These are phyloP conservation scores for Spizellomyces punctatus DNA, from an alignment of 192 early-diverging fungal genomes.

Conservation along the genomic window DNA sequence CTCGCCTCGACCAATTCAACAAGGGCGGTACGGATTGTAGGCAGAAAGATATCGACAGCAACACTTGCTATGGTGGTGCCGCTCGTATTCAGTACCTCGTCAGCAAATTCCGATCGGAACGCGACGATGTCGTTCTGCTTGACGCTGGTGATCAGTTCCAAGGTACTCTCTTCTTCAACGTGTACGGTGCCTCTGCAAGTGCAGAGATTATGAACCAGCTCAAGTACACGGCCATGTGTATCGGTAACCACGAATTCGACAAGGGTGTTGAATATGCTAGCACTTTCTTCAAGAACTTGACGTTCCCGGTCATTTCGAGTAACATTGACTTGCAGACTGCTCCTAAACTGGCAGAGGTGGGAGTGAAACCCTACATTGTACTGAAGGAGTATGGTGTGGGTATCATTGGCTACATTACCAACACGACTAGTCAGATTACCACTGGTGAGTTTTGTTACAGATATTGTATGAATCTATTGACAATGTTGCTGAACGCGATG, in stretches of 20 bases:
- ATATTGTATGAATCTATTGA: no score
- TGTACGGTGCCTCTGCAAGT: slow-evolving; percentile 63
- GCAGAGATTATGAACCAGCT: slow-evolving; percentile 67
- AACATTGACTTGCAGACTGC: slow-evolving; percentile 61
- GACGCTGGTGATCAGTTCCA: slow-evolving; percentile 76
- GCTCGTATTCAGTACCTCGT: slow-evolving; percentile 65
- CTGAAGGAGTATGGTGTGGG: slow-evolving; percentile 68
- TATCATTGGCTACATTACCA: slow-evolving; percentile 64
- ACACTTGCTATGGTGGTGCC: slow-evolving; percentile 60
- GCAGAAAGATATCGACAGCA: slow-evolving; percentile 35
- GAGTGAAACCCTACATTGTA: slow-evolving; percentile 70
- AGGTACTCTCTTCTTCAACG: slow-evolving; percentile 68
- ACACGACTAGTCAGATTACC: slow-evolving; percentile 60
- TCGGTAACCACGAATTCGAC: slow-evolving; percentile 76
- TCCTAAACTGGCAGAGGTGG: slow-evolving; percentile 19
- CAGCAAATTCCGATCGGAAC: slow-evolving; percentile 52
- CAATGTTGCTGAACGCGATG: not conserved
- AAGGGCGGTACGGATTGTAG: slow-evolving; percentile 51
- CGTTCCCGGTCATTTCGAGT: slow-evolving; percentile 65
- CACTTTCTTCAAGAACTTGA: slow-evolving; percentile 56
- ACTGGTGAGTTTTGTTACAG: not conserved
- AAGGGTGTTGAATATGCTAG: slow-evolving; percentile 58
- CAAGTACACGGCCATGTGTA: slow-evolving; percentile 57
- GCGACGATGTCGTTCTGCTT: slow-evolving; percentile 59
- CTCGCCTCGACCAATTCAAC: slow-evolving; percentile 53